These are phyloP conservation scores for Mycena vulgaris DNA, from an alignment of 768 basidiomycete species.

Conservation along the genomic window DNA sequence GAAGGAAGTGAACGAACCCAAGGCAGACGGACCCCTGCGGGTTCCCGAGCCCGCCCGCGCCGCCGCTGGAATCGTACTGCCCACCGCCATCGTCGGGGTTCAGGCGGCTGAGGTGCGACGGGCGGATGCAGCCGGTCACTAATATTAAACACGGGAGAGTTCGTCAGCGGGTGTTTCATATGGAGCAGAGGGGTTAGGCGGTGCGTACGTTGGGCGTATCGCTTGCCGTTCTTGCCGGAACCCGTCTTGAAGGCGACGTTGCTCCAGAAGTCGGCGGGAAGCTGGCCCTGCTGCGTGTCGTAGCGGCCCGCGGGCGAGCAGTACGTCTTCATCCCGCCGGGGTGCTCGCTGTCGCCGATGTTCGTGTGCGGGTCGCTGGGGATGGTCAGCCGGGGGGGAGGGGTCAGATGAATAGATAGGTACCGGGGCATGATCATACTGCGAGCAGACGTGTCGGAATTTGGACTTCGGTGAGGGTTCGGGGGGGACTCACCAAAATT, in stretches of 20 bases:
- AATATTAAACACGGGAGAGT: background rate
- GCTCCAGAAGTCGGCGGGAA: slow-evolving; percentile 66
- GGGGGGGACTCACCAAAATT: slow-evolving; percentile 59
- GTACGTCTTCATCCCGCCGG: slow-evolving; percentile 69
- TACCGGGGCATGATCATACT: slow-evolving; percentile 68
- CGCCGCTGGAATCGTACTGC: slow-evolving; percentile 74
- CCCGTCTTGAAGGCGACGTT: slow-evolving; percentile 64
- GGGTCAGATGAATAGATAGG: background rate
- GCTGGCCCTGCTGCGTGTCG: slow-evolving; percentile 59
- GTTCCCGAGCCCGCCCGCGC: slow-evolving; percentile 64
- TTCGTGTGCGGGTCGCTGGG: slow-evolving; percentile 63
- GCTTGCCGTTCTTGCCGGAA: slow-evolving; percentile 54
- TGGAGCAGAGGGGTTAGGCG: background rate
- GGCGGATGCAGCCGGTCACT: slow-evolving; percentile 73
- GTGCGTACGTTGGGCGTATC: slow-evolving; percentile 63
- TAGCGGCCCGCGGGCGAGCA: slow-evolving; percentile 62
- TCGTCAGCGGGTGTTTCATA: background rate
- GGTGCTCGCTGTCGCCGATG: slow-evolving; percentile 70
- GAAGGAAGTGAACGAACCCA: slow-evolving; percentile 54
- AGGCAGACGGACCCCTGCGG: slow-evolving; percentile 66
- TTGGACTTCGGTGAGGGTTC: too few relatives aligned
- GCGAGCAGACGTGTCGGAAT: background rate
- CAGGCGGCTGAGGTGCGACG: slow-evolving; percentile 58
- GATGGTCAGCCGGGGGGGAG: background rate
- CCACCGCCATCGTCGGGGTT: slow-evolving; percentile 67